Evolutionary conservation across 116 monocot genomes (phyloP).

Genomic region (Iris pallida): DNA sequence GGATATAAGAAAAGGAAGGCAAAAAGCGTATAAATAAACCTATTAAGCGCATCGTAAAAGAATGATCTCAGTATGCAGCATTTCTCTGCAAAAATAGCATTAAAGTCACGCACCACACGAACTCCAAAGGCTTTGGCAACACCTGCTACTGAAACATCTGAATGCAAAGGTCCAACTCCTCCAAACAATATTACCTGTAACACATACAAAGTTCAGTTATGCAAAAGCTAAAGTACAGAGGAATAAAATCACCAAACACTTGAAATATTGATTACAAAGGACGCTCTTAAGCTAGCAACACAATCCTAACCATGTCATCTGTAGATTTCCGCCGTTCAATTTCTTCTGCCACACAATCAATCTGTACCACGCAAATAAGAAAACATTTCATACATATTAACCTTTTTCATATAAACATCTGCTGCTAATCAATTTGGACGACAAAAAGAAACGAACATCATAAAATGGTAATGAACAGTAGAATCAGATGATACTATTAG

Average conservation of each 20-base stretch:
- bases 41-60: not conserved
- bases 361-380: constrained; percentile 42
- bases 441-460: not conserved
- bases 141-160: constrained; percentile 88
- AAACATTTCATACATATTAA: too few species aligned
- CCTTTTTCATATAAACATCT: not conserved
- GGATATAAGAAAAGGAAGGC: not conserved
- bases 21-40: not conserved
- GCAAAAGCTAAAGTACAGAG: not conserved
- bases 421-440: not conserved
- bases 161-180: constrained; percentile 94
- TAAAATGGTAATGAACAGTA: not conserved
- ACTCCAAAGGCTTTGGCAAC: constrained; percentile 98
- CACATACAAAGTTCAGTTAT: not conserved
- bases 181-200: constrained; percentile 87
- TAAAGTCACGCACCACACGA: constrained; percentile 59
- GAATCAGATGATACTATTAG: too few species aligned
- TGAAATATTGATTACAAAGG: not conserved
- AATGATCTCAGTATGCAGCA: not conserved
- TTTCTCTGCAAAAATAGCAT: constrained; percentile 1
- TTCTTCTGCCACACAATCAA: constrained; percentile 93
- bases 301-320: constrained; percentile 63
- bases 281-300: not conserved
- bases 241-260: not conserved
- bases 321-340: constrained; percentile 57